Base-by-base conservation (phyloP, 1,139 yeast species). In the Entelexis sorbosivorans region DNA sequence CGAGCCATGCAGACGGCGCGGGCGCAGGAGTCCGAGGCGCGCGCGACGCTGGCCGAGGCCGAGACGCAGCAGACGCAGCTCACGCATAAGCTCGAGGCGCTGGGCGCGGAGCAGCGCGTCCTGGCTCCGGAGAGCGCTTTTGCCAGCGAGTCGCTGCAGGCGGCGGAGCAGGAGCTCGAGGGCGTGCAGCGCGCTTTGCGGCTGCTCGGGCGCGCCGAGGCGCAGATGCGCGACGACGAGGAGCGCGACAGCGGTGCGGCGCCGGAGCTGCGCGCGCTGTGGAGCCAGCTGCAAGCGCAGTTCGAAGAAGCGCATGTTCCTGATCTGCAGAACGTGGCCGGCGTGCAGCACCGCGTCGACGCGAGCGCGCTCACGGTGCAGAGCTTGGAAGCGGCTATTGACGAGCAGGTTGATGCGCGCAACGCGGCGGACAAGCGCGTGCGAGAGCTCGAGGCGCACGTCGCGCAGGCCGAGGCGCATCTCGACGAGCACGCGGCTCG, bases 301-400 rank as follows among this genome's bases (percentile, higher is more conserved):
- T 54, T 79, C 56, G 68, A 81, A 1, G 61, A 63, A 14, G 72
- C 74, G 24, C 72, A 76, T 9, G 51, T 49, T 1, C 2, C 38
- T 5, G 49, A 46, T 9, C 51, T 49, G 36, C 58, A 56, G 28
- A 33, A 16, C 16, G 5, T 24, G 3, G 44, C 48, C 6, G 45
- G 19, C 20, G 53, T 39, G n/a, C 28, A 33, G 33, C 39, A 28
- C 11, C 24, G 24, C 13, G 28, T 16, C 7, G 39, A 44, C 8
- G 22, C 39, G 2, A 34, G 39, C 17, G 7, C 14, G 4, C 47
- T 33, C 6, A 29, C 28, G 3, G n/a, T 24, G 1, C 54, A 52
- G 24, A 55, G 50, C 26, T 58, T 84, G 82, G 58, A 95, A 86
- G 59, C 83, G 85, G 31, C 96, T 96, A 28, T 85, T 94, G 94